Conservation (phyloP, 192 early-diverging fungal species). For the Backusella parvicylindrica region DNA sequence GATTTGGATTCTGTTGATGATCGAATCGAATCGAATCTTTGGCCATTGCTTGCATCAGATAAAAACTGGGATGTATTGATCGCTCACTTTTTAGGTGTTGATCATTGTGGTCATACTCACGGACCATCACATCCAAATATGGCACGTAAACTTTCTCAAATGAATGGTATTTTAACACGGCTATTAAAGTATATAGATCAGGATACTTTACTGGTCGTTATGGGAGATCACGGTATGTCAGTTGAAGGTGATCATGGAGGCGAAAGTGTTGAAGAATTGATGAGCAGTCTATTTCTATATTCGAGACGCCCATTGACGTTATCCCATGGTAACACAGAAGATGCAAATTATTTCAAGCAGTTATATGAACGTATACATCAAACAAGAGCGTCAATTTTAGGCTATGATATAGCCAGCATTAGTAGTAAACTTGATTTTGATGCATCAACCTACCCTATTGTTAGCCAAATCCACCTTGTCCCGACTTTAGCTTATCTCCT, state of each 20-base stretch:
- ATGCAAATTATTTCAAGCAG: background rate
- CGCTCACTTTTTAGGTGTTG: slow-evolving; percentile 93
- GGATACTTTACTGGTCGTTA: slow-evolving; percentile 80
- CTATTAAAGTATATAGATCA: slow-evolving; percentile 65
- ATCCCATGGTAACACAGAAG: background rate
- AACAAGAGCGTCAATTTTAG: slow-evolving; percentile 2
- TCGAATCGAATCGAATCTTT: slow-evolving; percentile 66
- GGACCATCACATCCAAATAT: slow-evolving; percentile 86
- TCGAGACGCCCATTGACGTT: slow-evolving; percentile 49
- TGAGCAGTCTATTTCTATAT: slow-evolving; percentile 84
- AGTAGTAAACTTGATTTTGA: slow-evolving; percentile 19
- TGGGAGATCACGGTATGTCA: slow-evolving; percentile 99
- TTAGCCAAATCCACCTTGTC: slow-evolving; percentile 91
- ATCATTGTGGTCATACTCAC: slow-evolving; percentile 93
- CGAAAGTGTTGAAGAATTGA: slow-evolving; percentile 86
- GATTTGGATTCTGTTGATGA: slow-evolving; percentile 95
- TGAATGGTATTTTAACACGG: slow-evolving; percentile 73
- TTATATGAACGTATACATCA: slow-evolving; percentile 21
- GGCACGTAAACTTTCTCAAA: slow-evolving; percentile 79
- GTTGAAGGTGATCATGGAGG: slow-evolving; percentile 95
- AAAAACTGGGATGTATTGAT: slow-evolving; percentile 74
- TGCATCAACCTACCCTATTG: slow-evolving; percentile 41
- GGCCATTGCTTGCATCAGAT: slow-evolving; percentile 32
- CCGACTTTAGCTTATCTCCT: slow-evolving; percentile 79
- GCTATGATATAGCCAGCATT: slow-evolving; percentile 20